Conservation (phyloP, 2,329 filamentous ascomycete species). For the Orbilia javanica region DNA sequence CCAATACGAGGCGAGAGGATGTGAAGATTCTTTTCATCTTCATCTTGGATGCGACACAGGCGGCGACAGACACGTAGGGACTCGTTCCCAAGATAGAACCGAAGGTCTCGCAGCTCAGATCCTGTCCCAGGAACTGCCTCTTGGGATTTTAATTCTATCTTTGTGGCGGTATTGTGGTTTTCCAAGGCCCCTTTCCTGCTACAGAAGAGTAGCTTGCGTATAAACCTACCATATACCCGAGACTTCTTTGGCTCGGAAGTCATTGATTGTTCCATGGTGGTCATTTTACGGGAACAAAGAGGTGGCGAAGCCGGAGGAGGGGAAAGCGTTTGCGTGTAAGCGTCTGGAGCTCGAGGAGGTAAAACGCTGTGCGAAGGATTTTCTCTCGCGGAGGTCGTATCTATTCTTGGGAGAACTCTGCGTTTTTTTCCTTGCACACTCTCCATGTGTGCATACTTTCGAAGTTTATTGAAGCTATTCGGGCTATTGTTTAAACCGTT, state of each 20-base stretch:
- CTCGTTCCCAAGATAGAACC: conserved; percentile 43
- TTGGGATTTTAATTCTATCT: conserved; percentile 22
- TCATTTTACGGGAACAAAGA: background rate
- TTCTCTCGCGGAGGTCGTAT: conserved; percentile 20
- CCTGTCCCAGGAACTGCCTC: conserved; percentile 21
- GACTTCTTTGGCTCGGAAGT: background rate
- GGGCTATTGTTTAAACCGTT: background rate
- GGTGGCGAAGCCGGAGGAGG: background rate
- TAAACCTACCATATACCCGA: conserved; percentile 18
- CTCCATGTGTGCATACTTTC: background rate
- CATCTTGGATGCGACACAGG: conserved; percentile 44
- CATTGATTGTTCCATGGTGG: conserved; percentile 17
- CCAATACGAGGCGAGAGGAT: conserved; percentile 41
- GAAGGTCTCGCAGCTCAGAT: conserved; percentile 37
- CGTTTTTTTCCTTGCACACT: conserved; percentile 12
- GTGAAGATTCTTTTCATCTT: conserved; percentile 42
- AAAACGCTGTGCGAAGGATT: conserved; percentile 35
- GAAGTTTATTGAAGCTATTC: conserved; percentile 19
- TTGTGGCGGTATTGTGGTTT: conserved; percentile 4
- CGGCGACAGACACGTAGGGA: conserved; percentile 44
- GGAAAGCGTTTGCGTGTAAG: background rate
- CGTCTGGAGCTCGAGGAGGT: background rate
- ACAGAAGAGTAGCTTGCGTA: conserved; percentile 46
- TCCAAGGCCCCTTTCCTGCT: background rate
- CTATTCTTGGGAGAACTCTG: conserved; percentile 29